phyloP scores from a whole-genome alignment of 2,329 filamentous ascomycete genomes.

The Zalaria sp. region DNA sequence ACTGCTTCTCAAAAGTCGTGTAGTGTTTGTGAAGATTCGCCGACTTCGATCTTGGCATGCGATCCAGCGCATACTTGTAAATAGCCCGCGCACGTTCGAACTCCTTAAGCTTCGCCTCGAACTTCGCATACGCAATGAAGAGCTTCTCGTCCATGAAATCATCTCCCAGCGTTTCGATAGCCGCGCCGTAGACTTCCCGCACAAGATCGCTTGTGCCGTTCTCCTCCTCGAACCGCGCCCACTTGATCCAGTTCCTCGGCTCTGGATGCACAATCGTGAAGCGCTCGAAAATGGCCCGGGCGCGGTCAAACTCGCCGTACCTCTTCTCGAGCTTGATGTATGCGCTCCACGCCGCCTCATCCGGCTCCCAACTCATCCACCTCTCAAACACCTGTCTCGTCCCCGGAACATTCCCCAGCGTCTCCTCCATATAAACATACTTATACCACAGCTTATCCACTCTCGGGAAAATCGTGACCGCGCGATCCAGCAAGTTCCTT shows the following conservation, averaged over 20 bases:
- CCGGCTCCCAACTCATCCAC: conserved; percentile 97
- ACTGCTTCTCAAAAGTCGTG: conserved; percentile 97
- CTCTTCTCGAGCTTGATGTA: conserved; percentile 97
- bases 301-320: conserved; percentile 81
- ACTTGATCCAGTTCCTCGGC: conserved; percentile 95
- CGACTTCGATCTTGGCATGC: conserved; percentile 76
- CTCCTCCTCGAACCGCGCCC: conserved; percentile 95
- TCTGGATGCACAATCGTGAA: conserved; percentile 92
- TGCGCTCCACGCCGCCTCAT: conserved; percentile 86
- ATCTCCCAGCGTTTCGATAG: conserved; percentile 80
- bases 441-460: conserved; percentile 99
- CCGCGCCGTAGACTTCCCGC: conserved; percentile 76
- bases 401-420: conserved; percentile 82
- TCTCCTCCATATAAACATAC: conserved; percentile 98
- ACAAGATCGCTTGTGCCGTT: conserved; percentile 84
- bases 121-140: conserved; percentile 90
- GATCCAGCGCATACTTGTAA: conserved; percentile 91
- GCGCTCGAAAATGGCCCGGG: conserved; percentile 75
- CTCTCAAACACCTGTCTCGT: conserved; percentile 90
- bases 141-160: conserved; percentile 93
- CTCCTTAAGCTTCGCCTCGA: conserved; percentile 88
- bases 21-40: conserved; percentile 81
- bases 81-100: conserved; percentile 88
- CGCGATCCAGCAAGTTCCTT: conserved; percentile 81
- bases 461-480: conserved; percentile 80